Conservation (phyloP, 2,329 filamentous ascomycete species). For the Diaporthe ilicicola region DNA sequence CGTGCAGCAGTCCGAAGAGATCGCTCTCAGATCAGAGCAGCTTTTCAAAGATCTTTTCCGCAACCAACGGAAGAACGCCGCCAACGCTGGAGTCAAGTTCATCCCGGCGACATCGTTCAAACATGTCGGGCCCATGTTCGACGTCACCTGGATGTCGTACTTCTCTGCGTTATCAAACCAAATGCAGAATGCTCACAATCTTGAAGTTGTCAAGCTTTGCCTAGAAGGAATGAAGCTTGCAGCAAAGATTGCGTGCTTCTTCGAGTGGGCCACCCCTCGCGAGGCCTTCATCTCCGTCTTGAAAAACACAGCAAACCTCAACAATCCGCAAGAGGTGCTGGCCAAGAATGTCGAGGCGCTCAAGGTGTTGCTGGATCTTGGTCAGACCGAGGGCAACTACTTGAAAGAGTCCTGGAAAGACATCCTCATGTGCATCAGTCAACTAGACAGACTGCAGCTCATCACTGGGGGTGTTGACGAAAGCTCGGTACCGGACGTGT, state of each 20-base stretch:
- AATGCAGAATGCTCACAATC: conserved; percentile 91
- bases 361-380: conserved; percentile 89
- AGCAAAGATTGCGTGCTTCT: conserved; percentile 90
- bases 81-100: conserved; percentile 76
- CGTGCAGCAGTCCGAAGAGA: conserved; percentile 94
- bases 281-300: conserved; percentile 95
- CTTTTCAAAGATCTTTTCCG: conserved; percentile 93
- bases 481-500: conserved; percentile 89
- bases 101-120: conserved; percentile 94
- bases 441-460: conserved; percentile 92
- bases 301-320: conserved; percentile 93
- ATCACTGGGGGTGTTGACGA: conserved; percentile 96
- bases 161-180: conserved; percentile 93
- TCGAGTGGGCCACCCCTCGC: conserved; percentile 90
- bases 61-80: conserved; percentile 83
- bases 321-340: conserved; percentile 94
- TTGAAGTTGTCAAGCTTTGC: conserved; percentile 90
- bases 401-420: conserved; percentile 94
- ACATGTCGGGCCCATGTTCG: conserved; percentile 98
- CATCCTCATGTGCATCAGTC: conserved; percentile 92
- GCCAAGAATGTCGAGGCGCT: conserved; percentile 96
- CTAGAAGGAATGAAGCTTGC: conserved; percentile 96
- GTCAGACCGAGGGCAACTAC: conserved; percentile 89
- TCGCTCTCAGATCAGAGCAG: conserved; percentile 76
- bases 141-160: conserved; percentile 99